phyloP scores from a whole-genome alignment of 257 asterid species.

The Ehretia macrophylla region DNA sequence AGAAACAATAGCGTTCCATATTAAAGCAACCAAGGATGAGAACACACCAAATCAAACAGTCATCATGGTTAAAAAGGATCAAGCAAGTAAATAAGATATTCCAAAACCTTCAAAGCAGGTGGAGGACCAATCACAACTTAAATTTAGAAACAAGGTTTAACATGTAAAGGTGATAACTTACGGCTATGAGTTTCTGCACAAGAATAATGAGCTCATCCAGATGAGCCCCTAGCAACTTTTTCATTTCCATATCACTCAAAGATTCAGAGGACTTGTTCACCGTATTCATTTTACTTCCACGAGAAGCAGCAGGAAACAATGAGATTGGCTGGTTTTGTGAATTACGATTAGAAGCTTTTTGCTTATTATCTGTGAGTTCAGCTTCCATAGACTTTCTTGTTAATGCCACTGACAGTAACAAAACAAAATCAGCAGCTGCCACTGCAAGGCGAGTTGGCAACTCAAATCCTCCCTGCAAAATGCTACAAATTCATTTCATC shows the following conservation, averaged over 20 bases:
- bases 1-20: constrained; percentile 6
- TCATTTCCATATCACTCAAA: constrained; percentile 41
- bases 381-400: constrained; percentile 40
- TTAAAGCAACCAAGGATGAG: constrained; percentile 2
- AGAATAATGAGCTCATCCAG: constrained; percentile 56
- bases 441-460: constrained; percentile 92
- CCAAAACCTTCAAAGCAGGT: background rate
- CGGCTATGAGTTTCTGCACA: constrained; percentile 66
- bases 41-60: background rate
- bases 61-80: no score
- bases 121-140: background rate
- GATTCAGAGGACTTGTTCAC: constrained; percentile 37
- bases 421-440: constrained; percentile 79
- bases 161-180: constrained; percentile 33
- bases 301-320: constrained; percentile 26
- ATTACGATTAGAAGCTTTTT: constrained; percentile 32
- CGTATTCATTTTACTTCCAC: constrained; percentile 28
- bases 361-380: constrained; percentile 36
- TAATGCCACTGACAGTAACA: constrained; percentile 70
- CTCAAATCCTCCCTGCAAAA: constrained; percentile 73
- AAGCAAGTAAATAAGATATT: no score
- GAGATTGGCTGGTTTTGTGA: constrained; percentile 30
- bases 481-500: constrained; percentile 43
- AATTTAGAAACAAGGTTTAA: background rate
- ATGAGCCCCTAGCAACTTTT: constrained; percentile 72